These are phyloP conservation scores for Mycena olivaceomarginata DNA, from an alignment of 768 basidiomycete genomes.

Conservation along the genomic window DNA sequence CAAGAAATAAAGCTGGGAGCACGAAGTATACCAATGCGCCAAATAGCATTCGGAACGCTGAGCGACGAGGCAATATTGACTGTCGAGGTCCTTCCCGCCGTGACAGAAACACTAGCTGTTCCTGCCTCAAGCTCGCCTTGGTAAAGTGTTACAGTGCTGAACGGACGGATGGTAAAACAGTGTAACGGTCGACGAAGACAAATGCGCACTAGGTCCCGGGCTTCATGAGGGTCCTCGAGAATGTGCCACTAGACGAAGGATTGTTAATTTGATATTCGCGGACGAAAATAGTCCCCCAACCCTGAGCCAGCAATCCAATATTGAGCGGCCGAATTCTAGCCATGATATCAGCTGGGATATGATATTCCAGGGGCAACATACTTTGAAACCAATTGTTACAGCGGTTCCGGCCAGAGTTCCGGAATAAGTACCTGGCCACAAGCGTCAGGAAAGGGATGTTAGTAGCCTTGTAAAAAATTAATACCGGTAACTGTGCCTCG, in stretches of 20 bases:
- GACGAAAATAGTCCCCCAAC: conserved; percentile 47
- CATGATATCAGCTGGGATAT: too few species aligned
- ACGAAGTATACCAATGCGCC: conserved; percentile 62
- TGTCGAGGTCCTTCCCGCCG: conserved; percentile 60
- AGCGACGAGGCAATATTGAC: conserved; percentile 55
- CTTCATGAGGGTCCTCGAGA: conserved; percentile 67
- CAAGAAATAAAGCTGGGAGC: not conserved
- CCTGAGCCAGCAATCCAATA: conserved; percentile 66
- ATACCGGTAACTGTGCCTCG: conserved; percentile 61
- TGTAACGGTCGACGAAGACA: not conserved
- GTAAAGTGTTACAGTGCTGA: conserved; percentile 61
- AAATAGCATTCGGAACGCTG: conserved; percentile 60
- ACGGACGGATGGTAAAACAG: not conserved
- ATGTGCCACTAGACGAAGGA: conserved; percentile 56
- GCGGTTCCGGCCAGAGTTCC: conserved; percentile 2
- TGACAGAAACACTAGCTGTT: conserved; percentile 63
- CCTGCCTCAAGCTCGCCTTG: conserved; percentile 68
- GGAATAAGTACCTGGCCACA: conserved; percentile 53
- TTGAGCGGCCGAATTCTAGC: conserved; percentile 62
- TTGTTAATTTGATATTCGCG: conserved; percentile 1
- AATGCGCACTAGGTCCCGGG: conserved; percentile 63
- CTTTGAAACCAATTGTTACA: conserved; percentile 41
- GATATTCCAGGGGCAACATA: too few species aligned
- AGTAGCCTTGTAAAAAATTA: not conserved
- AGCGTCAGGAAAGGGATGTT: not conserved